Conservation (phyloP, 768 basidiomycete genomes). For the Chalciporus chontae region DNA sequence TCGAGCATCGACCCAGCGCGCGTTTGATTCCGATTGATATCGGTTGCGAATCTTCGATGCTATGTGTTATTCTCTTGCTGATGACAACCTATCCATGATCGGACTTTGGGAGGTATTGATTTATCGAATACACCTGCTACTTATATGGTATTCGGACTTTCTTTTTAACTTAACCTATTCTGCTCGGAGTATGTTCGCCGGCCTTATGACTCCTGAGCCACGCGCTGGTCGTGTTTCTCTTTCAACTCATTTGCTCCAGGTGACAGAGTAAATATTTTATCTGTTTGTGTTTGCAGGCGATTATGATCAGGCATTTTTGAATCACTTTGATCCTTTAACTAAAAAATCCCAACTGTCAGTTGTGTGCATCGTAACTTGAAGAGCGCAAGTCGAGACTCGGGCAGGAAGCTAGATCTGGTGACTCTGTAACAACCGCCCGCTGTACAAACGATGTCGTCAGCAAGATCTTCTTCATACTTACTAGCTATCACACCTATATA, state of each 20-base stretch:
- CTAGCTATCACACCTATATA: too few relatives aligned
- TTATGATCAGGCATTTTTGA: background rate
- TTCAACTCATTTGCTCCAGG: background rate
- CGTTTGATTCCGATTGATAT: background rate
- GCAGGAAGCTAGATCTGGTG: too few relatives aligned
- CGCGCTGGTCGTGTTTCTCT: background rate
- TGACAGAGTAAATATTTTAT: background rate
- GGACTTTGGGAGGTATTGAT: background rate
- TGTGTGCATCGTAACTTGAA: too few relatives aligned
- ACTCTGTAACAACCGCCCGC: too few relatives aligned
- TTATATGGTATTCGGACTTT: background rate
- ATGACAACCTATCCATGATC: background rate
- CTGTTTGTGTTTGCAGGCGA: background rate
- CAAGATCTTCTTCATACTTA: too few relatives aligned
- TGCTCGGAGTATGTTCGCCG: background rate
- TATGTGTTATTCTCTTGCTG: background rate
- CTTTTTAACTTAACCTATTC: background rate
- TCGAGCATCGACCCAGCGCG: conserved; percentile 2
- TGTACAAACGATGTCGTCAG: too few relatives aligned
- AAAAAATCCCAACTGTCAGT: too few relatives aligned
- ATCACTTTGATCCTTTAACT: too few relatives aligned
- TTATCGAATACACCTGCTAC: background rate
- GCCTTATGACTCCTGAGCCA: background rate
- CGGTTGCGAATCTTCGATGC: background rate
- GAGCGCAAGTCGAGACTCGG: too few relatives aligned